Conservation (phyloP, 352 stramenopile genomes). For the Phytopythium boreale region DNA sequence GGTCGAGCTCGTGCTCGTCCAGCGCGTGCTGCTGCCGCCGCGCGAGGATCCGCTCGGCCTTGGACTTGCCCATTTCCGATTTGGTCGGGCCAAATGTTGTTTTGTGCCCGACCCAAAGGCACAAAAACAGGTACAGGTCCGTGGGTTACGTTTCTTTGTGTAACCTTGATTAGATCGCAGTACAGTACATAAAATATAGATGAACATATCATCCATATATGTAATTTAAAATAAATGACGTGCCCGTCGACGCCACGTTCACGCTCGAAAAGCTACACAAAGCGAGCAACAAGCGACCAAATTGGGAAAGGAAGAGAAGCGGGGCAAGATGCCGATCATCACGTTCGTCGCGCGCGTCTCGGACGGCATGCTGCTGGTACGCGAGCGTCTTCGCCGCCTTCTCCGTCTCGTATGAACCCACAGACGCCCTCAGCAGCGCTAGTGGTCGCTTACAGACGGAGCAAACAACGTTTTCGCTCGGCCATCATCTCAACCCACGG, state of each 20-base stretch:
- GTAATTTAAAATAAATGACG: conserved; percentile 4
- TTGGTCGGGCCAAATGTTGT: not conserved
- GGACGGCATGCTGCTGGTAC: conserved; percentile 91
- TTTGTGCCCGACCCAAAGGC: not conserved
- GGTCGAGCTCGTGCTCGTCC: conserved; percentile 60
- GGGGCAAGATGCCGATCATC: conserved; percentile 88
- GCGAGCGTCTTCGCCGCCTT: conserved; percentile 4
- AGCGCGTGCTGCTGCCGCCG: conserved; percentile 44
- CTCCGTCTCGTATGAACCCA: not conserved
- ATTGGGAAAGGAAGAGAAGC: not conserved
- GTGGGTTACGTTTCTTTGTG: not conserved
- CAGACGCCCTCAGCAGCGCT: not conserved
- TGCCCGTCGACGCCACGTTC: not conserved
- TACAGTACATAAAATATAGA: not conserved
- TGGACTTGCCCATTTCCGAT: conserved; percentile 19
- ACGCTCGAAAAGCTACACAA: not conserved
- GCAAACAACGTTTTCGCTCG: no score
- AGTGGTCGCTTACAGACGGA: no score
- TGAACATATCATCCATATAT: not conserved
- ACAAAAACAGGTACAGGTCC: not conserved
- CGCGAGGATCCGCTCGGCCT: conserved; percentile 45
- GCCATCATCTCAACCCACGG: not conserved
- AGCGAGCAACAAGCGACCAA: not conserved
- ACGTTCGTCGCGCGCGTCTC: conserved; percentile 93
- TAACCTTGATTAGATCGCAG: not conserved